Conservation (phyloP, 2,329 filamentous ascomycete genomes). For the Alternaria incomplexa region DNA sequence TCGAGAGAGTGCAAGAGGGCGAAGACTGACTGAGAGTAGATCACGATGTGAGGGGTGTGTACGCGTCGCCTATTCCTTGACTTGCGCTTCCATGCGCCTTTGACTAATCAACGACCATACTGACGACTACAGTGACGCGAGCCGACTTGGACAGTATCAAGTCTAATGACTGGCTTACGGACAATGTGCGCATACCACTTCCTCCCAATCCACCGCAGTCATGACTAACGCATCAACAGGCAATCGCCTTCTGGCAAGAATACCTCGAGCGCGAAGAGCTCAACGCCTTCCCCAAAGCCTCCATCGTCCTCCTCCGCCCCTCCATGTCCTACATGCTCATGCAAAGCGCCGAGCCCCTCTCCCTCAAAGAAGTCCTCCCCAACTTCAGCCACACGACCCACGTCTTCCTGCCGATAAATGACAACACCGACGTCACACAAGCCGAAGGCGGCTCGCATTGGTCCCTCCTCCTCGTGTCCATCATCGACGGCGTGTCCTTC, state of each 20-base stretch:
- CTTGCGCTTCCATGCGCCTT: slow-evolving; percentile 2
- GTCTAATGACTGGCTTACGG: slow-evolving; percentile 87
- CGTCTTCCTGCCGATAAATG: slow-evolving; percentile 95
- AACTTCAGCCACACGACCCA: slow-evolving; percentile 83
- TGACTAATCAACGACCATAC: slow-evolving; percentile 1
- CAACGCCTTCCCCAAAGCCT: slow-evolving; percentile 76
- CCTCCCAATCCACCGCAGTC: not conserved
- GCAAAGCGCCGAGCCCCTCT: slow-evolving; percentile 67
- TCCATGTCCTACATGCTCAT: slow-evolving; percentile 92
- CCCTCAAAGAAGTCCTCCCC: slow-evolving; percentile 72
- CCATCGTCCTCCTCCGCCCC: slow-evolving; percentile 89
- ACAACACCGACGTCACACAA: slow-evolving; percentile 77
- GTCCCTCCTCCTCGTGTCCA: slow-evolving; percentile 88
- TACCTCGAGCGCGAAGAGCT: slow-evolving; percentile 92
- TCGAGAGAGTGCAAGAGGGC: not conserved
- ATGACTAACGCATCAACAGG: slow-evolving; percentile 57
- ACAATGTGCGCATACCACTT: slow-evolving; percentile 69
- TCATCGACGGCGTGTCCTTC: slow-evolving; percentile 89
- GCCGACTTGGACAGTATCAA: slow-evolving; percentile 89
- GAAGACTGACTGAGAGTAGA: slow-evolving; percentile 54
- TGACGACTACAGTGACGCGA: slow-evolving; percentile 70
- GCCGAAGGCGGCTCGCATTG: slow-evolving; percentile 95
- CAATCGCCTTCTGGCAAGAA: slow-evolving; percentile 98
- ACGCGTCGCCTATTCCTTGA: slow-evolving; percentile 24
- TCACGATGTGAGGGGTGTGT: slow-evolving; percentile 69